Percentiles rank a stretch among this genome's conserved stretches.
phyloP scores from a whole-genome alignment of 2,329 filamentous ascomycete genomes.

The Orbilia javanica region DNA sequence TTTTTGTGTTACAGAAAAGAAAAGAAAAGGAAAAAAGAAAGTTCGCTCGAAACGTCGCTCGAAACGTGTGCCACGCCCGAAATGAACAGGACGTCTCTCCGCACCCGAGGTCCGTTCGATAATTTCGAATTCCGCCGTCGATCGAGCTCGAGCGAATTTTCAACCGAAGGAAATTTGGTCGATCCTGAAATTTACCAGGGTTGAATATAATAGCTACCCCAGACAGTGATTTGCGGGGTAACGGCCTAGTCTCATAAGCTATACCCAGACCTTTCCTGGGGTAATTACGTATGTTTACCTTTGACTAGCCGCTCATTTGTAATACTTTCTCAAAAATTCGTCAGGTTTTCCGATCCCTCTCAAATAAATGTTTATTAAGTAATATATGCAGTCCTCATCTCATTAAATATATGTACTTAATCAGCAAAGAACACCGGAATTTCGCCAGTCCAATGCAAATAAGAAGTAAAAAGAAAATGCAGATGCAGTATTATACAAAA shows the following conservation, averaged over 20 bases:
- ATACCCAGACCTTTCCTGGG: background rate
- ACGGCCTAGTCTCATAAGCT: too few species aligned
- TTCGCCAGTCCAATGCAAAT: conserved; percentile 11
- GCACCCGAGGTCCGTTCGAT: conserved; percentile 1
- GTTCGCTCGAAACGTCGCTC: too few species aligned
- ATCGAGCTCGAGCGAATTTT: background rate
- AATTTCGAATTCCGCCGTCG: background rate
- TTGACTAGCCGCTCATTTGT: background rate
- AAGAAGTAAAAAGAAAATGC: background rate
- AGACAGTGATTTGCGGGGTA: background rate
- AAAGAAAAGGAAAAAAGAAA: too few species aligned
- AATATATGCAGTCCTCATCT: background rate
- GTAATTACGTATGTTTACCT: too few species aligned
- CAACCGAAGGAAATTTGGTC: background rate
- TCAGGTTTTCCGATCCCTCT: too few species aligned
- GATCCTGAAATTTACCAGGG: background rate
- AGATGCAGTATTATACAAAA: background rate
- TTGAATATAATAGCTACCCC: too few species aligned
- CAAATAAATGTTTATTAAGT: background rate
- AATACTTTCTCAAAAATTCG: background rate
- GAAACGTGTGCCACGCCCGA: conserved; percentile 47
- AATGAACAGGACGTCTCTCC: conserved; percentile 26
- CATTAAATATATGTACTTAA: background rate
- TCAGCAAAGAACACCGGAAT: background rate
- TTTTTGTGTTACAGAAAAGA: conserved; percentile 22